Conservation (phyloP, 179 eudicot genomes). For the Spinacia oleracea region DNA sequence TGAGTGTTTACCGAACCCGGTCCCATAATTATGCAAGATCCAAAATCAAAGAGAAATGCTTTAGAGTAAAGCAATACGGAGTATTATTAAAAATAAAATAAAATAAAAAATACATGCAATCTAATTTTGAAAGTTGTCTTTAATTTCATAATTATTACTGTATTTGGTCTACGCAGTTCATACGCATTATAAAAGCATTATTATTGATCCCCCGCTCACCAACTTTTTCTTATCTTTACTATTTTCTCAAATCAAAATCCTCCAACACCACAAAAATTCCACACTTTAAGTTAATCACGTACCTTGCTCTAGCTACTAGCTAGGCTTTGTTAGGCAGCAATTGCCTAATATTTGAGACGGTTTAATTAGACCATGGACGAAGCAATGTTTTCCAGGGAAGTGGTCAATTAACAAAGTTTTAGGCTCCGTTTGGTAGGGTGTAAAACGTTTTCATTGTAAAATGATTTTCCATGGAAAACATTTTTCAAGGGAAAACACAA, state of each 20-base stretch:
- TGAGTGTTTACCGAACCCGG: not conserved
- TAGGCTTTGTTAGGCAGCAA: not conserved
- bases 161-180: not conserved
- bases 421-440: too few species aligned
- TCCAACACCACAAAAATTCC: not conserved
- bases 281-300: too few species aligned
- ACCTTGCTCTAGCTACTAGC: not conserved
- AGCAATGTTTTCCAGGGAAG: too few species aligned
- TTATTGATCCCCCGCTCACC: not conserved
- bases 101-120: not conserved
- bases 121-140: not conserved
- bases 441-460: too few species aligned
- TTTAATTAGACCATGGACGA: too few species aligned
- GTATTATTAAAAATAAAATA: not conserved
- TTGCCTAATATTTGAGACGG: too few species aligned
- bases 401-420: too few species aligned
- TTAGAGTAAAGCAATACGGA: not conserved
- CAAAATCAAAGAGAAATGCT: not conserved
- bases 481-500: too few species aligned
- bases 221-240: not conserved
- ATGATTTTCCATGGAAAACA: too few species aligned
- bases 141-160: not conserved
- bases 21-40: not conserved
- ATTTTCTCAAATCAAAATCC: too few species aligned
- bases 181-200: not conserved